Conservation (phyloP, 1,284 basidiomycete species). For the Leccinum pallidistipes region DNA sequence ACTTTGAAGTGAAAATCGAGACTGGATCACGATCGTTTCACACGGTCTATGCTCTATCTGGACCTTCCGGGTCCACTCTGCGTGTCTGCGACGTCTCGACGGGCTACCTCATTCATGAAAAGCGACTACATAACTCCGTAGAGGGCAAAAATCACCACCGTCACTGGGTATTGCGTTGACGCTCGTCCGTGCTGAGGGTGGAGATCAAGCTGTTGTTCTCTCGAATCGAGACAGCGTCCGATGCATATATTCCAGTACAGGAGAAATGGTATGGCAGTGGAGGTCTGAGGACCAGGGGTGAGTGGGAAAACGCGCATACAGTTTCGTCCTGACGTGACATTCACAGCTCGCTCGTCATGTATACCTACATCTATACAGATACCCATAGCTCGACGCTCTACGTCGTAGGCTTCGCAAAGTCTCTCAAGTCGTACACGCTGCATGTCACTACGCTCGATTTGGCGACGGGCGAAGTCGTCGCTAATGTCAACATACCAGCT, state of each 20-base stretch:
- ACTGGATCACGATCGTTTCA: no score
- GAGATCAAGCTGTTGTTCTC: slow-evolving; percentile 36
- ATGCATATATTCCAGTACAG: slow-evolving; percentile 46
- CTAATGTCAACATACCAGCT: slow-evolving; percentile 57
- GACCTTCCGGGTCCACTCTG: slow-evolving; percentile 69
- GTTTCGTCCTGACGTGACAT: not conserved
- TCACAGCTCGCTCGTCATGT: slow-evolving; percentile 62
- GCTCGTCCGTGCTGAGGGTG: slow-evolving; percentile 3
- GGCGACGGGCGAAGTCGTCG: slow-evolving; percentile 53
- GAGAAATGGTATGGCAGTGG: slow-evolving; percentile 67
- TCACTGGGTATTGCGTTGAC: slow-evolving; percentile 44
- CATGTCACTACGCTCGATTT: slow-evolving; percentile 63
- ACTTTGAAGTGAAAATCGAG: no score
- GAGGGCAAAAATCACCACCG: slow-evolving; percentile 48
- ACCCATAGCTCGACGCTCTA: slow-evolving; percentile 51
- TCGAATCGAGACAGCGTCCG: slow-evolving; percentile 61
- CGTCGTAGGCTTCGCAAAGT: slow-evolving; percentile 67
- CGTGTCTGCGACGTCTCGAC: slow-evolving; percentile 67
- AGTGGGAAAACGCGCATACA: slow-evolving; percentile 19
- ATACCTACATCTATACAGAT: slow-evolving; percentile 60
- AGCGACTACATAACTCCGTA: slow-evolving; percentile 50
- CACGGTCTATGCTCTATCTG: slow-evolving; percentile 62
- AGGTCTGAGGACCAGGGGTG: slow-evolving; percentile 62
- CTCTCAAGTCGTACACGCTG: slow-evolving; percentile 61
- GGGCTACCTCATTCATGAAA: slow-evolving; percentile 74